Base-by-base conservation (phyloP, 176 grass and related monocot genomes). In the Cymbopogon citratus region DNA sequence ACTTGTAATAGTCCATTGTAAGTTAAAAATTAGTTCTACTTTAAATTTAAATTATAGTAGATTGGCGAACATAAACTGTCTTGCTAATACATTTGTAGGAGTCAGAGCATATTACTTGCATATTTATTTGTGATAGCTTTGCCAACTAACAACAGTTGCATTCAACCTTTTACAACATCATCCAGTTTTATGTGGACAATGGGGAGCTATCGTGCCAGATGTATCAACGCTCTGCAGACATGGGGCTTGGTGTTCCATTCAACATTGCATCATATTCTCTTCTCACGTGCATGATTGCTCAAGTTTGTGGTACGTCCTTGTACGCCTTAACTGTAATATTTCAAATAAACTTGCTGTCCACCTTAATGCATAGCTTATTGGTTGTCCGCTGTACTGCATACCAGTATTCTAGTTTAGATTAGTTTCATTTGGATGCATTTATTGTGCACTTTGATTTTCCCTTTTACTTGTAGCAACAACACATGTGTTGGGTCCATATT, bases 201-300 rank as follows among this genome's bases (percentile, higher is more conserved):
- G 89, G 88, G 43, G 94, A 97, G 68, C 11, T 97, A 74, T 97
- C 92, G 33, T 97, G 94, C 70, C 94, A 94, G 77, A 97, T 97
- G 92, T 97, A 97, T 80, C 92, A 94, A 71, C 86, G 90, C 16
- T 97, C 94, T 63, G 94, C 94, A 62, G 94, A 97, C 31, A 92
- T 97, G 90, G 94, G 94, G 14, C 87, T 97, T 65, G 94, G 94
- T 34, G 89, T 97, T 60, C 92, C 94, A 89, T 97, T 94, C 83
- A 92, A 94, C 73, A 94, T 94, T 39, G 94, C 90, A 21, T 92
- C 92, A 6, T 94, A 94, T 79, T 92, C 92, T 51, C 94, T 94
- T 60, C 84, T 97, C 12, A 94, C 92, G 16, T 97, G 74, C 75
- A 94, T 97, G 86, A 87, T 97, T 66, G 91, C 94, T 44, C 92